phyloP scores from a whole-genome alignment of 768 basidiomycete species.

The Tulasnella calospora region DNA sequence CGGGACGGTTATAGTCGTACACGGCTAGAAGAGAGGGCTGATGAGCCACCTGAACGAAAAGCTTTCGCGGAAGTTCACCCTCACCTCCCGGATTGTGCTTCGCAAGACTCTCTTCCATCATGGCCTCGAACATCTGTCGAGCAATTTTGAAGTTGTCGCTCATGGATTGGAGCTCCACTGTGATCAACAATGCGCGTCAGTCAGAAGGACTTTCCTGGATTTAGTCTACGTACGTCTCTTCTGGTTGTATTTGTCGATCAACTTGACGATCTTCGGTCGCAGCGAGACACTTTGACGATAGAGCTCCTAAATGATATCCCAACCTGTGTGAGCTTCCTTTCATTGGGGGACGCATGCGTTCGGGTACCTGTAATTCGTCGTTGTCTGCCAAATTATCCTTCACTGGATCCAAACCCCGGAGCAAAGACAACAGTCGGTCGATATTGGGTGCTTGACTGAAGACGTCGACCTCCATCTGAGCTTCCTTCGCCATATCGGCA shows the following conservation, averaged over 20 bases:
- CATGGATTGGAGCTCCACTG: slow-evolving; percentile 91
- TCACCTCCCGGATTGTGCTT: slow-evolving; percentile 58
- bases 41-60: neutral
- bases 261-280: slow-evolving; percentile 89
- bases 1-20: slow-evolving; percentile 11
- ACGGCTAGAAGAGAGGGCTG: slow-evolving; percentile 29
- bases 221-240: slow-evolving; percentile 56
- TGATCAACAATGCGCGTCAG: neutral
- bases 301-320: slow-evolving; percentile 56
- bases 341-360: slow-evolving; percentile 23
- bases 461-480: slow-evolving; percentile 79
- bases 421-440: slow-evolving; percentile 69
- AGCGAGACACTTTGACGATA: slow-evolving; percentile 86
- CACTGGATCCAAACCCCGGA: slow-evolving; percentile 65
- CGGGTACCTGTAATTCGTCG: slow-evolving; percentile 73
- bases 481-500: slow-evolving; percentile 70
- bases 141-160: slow-evolving; percentile 90
- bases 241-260: slow-evolving; percentile 96
- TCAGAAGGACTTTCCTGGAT: neutral
- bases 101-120: slow-evolving; percentile 88
- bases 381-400: slow-evolving; percentile 85
- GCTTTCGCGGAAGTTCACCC: slow-evolving; percentile 17
- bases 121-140: slow-evolving; percentile 80
- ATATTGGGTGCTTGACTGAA: slow-evolving; percentile 84
- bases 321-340: neutral